Base-by-base conservation (phyloP, 1,284 basidiomycete genomes). In the Ceratobasidium theobromae region DNA sequence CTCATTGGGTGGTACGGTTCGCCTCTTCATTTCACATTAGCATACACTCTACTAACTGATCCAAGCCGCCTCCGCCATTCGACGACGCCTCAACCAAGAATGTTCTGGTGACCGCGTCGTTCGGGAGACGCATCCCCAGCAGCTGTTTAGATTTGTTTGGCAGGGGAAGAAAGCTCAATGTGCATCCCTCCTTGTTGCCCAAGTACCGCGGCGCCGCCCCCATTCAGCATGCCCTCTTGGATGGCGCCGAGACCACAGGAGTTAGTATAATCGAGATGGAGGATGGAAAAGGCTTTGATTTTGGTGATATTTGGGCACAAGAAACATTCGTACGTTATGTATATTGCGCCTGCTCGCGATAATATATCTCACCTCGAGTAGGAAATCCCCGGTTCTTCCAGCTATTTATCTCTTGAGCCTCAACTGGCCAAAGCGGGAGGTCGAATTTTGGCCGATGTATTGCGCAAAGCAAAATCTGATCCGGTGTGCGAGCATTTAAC, bases 161-260 rank as follows among this genome's bases (percentile, higher is more conserved):
- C 0, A 72, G 76, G 0, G 71, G 76, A 27, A 78, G 80, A 53
- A 72, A 77, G 2, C 75, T 85, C 18, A 85, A 85, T 70, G 77
- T 84, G n/a, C 83, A 85, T 69, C 83, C 83, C 0, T 83, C 81
- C 0, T 72, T 82, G 0, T 73, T 85, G 8, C 84, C 84, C 0
- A 68, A 75, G 43, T 80, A 81, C 69, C 73, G 82, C 21, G 83
- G 83, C 0, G 81, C 84, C 0, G 81, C 83, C 1, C 84, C 84
- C 3, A 79, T 85, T 5, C 83, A 85, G 72, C 81, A 80, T 78
- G 77, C 82, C 0, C 77, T 85, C 35, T 74, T 76, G 8, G 74
- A 76, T 51, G 74, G 76, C 0, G 75, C 77, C 51, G 9, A 49
- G 6, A 66, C 64, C 12, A 79, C 78, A 21, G 81, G 80, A 3